Evolutionary conservation across 768 basidiomycete genomes (phyloP).

Genomic region (Leccinum broughii): DNA sequence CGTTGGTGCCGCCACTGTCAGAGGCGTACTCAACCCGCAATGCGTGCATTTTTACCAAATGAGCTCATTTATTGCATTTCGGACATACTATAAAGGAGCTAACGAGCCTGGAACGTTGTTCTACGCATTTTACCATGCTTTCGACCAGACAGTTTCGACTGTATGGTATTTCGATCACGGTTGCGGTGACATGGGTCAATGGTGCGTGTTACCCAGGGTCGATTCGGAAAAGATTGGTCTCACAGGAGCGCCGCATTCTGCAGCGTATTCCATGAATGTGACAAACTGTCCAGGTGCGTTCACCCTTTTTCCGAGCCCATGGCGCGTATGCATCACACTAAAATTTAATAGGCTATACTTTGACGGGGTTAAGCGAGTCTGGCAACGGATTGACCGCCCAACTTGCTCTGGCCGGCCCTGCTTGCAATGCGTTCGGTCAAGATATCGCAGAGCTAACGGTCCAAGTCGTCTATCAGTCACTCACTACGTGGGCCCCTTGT

Average conservation of each 20-base stretch:
- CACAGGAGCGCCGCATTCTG: neutral
- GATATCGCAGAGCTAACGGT: conserved; percentile 59
- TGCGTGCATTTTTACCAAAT: neutral
- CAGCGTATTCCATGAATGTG: conserved; percentile 21
- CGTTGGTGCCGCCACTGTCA: neutral
- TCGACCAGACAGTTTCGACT: neutral
- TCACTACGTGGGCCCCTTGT: conserved; percentile 39
- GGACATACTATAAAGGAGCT: neutral
- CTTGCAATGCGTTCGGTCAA: conserved; percentile 63
- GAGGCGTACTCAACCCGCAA: neutral
- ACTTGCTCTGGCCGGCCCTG: conserved; percentile 50
- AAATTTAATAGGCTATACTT: conserved; percentile 47
- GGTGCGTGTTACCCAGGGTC: neutral
- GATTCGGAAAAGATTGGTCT: neutral
- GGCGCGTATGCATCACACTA: neutral
- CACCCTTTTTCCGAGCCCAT: neutral
- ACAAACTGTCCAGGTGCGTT: conserved; percentile 31
- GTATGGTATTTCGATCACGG: neutral
- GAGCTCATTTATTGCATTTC: neutral
- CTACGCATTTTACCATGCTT: neutral
- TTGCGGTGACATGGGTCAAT: neutral
- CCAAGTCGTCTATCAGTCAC: conserved; percentile 61
- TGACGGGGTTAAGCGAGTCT: conserved; percentile 44
- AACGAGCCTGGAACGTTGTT: neutral
- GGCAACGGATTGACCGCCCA: conserved; percentile 51